Percentiles rank a stretch among this genome's conserved stretches.
These are phyloP conservation scores for Syzygium jambos DNA, from an alignment of 345 rosid genomes.

Conservation along the genomic window DNA sequence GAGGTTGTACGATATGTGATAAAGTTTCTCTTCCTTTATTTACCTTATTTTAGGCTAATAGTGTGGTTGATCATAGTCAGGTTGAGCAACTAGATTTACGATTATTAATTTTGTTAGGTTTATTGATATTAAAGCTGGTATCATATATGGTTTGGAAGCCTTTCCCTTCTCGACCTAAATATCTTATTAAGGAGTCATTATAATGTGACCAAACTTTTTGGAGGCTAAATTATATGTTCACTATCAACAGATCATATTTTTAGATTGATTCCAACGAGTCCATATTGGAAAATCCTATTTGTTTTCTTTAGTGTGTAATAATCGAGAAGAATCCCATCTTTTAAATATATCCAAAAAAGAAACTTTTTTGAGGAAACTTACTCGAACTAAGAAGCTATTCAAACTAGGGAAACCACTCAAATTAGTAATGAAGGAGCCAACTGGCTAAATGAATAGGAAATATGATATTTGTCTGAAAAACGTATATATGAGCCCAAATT, in stretches of 20 bases:
- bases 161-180: neutral
- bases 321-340: neutral
- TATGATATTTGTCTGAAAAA: neutral
- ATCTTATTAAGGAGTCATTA: neutral
- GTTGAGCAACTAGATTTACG: neutral
- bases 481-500: neutral
- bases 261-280: neutral
- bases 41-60: neutral
- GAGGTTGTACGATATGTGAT: neutral
- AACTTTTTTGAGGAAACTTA: neutral
- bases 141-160: neutral
- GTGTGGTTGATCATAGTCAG: neutral
- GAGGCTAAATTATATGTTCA: neutral
- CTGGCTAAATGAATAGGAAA: neutral
- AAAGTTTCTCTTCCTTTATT: neutral
- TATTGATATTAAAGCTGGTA: neutral
- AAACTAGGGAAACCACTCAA: neutral
- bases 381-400: neutral
- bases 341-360: neutral
- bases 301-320: neutral
- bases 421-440: neutral
- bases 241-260: neutral
- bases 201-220: neutral
- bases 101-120: neutral
- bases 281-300: neutral